phyloP scores from a whole-genome alignment of 306 rosid species.

The Cicer bijugum region DNA sequence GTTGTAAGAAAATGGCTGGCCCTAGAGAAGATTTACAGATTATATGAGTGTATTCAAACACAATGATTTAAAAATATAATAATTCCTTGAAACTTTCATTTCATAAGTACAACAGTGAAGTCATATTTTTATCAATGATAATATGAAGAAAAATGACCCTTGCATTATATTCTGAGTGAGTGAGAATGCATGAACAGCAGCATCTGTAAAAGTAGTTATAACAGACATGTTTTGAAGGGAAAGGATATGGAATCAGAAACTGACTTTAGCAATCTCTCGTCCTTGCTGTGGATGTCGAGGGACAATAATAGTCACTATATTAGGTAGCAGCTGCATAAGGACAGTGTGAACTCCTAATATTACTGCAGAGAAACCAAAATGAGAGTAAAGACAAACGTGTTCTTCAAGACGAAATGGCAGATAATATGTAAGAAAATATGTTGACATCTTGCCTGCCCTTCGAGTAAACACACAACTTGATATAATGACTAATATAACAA shows the following conservation, averaged over 20 bases:
- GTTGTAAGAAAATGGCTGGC: conserved; percentile 29
- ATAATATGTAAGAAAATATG: neutral
- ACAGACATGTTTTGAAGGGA: conserved; percentile 21
- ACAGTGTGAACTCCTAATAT: conserved; percentile 69
- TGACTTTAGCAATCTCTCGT: conserved; percentile 75
- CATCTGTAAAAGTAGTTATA: conserved; percentile 16
- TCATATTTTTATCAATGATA: conserved; percentile 10
- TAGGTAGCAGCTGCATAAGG: conserved; percentile 64
- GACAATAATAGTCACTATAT: conserved; percentile 73
- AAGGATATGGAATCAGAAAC: conserved; percentile 35
- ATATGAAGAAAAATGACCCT: conserved; percentile 16
- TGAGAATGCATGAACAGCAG: neutral
- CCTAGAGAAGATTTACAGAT: conserved; percentile 6
- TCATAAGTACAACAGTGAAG: conserved; percentile 9
- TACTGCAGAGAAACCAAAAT: conserved; percentile 60
- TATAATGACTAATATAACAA: conserved; percentile 13
- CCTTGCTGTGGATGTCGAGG: conserved; percentile 86
- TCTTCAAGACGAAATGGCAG: conserved; percentile 1
- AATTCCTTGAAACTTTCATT: conserved; percentile 9
- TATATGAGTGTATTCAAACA: conserved; percentile 21
- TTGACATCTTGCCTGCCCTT: neutral
- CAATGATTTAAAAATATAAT: conserved; percentile 1
- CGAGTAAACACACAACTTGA: conserved; percentile 1
- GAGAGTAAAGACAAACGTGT: neutral
- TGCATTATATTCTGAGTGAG: conserved; percentile 8